These are phyloP conservation scores for Tolypocladium cylindrosporum DNA, from an alignment of 2,329 filamentous ascomycete species.

Conservation along the genomic window DNA sequence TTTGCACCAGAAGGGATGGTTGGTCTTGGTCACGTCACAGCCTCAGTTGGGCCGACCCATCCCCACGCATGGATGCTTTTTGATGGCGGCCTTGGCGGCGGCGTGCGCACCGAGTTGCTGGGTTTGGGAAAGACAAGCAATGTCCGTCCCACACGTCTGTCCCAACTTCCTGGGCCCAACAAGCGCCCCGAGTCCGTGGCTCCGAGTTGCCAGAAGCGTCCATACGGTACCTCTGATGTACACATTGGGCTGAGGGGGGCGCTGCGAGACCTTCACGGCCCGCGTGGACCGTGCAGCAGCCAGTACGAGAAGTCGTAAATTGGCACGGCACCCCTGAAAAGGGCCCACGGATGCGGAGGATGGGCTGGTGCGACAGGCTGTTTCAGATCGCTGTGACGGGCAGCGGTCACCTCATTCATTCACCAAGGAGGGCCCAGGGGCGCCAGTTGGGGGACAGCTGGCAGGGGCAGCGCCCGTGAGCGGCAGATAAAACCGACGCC, in stretches of 20 bases:
- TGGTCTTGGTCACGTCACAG: background rate
- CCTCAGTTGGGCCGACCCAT: background rate
- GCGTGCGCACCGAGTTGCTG: background rate
- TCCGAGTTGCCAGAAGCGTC: background rate
- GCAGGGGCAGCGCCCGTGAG: background rate
- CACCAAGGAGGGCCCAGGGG: background rate
- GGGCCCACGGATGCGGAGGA: background rate
- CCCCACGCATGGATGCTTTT: background rate
- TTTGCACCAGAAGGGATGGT: background rate
- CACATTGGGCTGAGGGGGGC: background rate
- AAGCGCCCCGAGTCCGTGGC: background rate
- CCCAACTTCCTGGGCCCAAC: background rate
- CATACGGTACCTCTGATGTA: background rate
- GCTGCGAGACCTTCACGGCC: background rate
- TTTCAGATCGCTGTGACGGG: conserved; percentile 10
- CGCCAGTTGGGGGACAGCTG: background rate
- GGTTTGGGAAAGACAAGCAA: background rate
- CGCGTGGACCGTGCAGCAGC: background rate
- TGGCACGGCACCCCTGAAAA: conserved; percentile 3
- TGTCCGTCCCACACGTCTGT: background rate
- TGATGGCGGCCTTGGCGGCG: background rate
- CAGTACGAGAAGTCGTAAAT: background rate
- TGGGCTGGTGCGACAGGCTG: conserved; percentile 6
- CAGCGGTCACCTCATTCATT: background rate
- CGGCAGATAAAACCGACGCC: background rate